Conservation (phyloP, 1,284 basidiomycete genomes). For the Moesziomyces parantarcticus region DNA sequence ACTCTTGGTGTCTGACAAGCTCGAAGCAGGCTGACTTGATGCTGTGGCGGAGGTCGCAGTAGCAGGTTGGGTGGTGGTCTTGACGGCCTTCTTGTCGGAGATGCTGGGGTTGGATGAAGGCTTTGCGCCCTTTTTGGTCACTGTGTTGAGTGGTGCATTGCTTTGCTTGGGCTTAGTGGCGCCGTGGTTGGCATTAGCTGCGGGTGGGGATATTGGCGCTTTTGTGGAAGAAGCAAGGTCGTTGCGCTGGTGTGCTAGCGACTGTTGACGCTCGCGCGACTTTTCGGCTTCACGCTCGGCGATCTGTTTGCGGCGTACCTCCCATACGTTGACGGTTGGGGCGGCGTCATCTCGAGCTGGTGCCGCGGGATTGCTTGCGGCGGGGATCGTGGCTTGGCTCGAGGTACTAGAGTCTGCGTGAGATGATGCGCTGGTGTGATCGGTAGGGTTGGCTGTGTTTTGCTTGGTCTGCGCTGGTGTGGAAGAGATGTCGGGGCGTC, state of each 20-base stretch:
- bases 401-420: background rate
- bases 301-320: slow-evolving; percentile 47
- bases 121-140: too few relatives aligned
- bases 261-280: slow-evolving; percentile 23
- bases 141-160: background rate
- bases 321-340: slow-evolving; percentile 54
- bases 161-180: background rate
- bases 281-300: slow-evolving; percentile 44
- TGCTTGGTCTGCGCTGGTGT: too few relatives aligned
- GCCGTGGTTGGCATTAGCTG: background rate
- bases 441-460: background rate
- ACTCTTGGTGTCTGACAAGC: too few relatives aligned
- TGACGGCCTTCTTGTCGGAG: too few relatives aligned
- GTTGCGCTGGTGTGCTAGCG: slow-evolving; percentile 17
- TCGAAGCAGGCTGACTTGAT: too few relatives aligned
- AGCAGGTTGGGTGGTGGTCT: too few relatives aligned
- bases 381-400: slow-evolving; percentile 1
- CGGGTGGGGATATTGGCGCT: slow-evolving; percentile 2
- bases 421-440: too few relatives aligned
- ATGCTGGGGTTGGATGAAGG: too few relatives aligned
- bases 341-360: slow-evolving; percentile 3
- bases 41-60: too few relatives aligned
- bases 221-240: slow-evolving; percentile 3
- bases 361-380: slow-evolving; percentile 2
- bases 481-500: background rate